Evolutionary conservation across 208 protist species (phyloP), one percentile per base, ranked within the genome.

Genomic region (Trypanosoma scelopori): DNA sequence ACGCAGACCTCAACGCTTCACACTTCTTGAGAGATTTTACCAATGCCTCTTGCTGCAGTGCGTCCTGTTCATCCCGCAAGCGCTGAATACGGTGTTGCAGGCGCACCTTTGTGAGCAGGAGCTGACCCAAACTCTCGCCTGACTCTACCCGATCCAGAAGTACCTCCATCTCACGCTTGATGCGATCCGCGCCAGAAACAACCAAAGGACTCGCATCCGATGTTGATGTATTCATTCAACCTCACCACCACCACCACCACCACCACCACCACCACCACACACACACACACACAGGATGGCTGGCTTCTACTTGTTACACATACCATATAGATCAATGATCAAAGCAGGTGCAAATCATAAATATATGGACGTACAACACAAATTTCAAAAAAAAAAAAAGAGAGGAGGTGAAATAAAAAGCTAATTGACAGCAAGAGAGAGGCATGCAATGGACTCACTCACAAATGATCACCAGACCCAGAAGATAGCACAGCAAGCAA

Each of bases 1-100:
- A 16, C 20, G 43, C 25, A 32, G n/a, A 45, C 39, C 39, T 25
- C 42, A 47, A 18, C 45, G 57, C 37, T 5, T 60, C 41, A 1
- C 49, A 27, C 12, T 65, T 42, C 25, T 22, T 20, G n/a, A 53
- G 16, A 45, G 37, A 32, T 12, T 58, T 58, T 37, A 59, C 28
- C 1, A 49, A 30, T 9, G 22, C 35, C 49, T 65, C 42, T 35
- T 43, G 23, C 13, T 27, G 28, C 20, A 71, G 27, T 48, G 20
- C 23, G 11, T 23, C 20, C 25, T 57, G 57, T 32, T 72, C 51
- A 59, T 65, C 49, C 9, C 39, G 56, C 23, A 72, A 45, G 4
- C 28, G n/a, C 53, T 65, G 66, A 22, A 65, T 65, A 41, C 58
- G 66, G 37, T 41, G 66, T 43, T 72, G 66, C 22, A 72, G 43